Evolutionary conservation across 2,329 filamentous ascomycete species (phyloP).

Genomic region (Microdochium bolleyi): DNA sequence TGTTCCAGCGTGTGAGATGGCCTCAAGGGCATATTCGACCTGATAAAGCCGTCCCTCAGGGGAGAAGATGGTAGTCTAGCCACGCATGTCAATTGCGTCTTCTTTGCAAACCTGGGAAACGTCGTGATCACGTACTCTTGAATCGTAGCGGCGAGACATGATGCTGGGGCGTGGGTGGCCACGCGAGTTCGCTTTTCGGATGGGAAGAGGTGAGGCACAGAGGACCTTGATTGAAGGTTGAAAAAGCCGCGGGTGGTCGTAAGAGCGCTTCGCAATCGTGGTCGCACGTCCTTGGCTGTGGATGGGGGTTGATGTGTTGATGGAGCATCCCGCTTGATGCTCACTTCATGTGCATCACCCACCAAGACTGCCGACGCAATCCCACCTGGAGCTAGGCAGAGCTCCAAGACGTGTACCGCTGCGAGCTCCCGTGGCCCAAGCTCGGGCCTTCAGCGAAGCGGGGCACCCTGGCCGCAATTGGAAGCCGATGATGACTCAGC

Average conservation of each 20-base stretch:
- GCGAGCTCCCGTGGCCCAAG: not conserved
- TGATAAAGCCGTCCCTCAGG: constrained; percentile 97
- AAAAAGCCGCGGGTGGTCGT: not conserved
- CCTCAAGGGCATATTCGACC: constrained; percentile 98
- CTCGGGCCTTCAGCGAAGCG: not conserved
- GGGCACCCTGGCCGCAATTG: not conserved
- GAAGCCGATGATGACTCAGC: not conserved
- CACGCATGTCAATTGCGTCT: not conserved
- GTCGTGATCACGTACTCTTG: constrained; percentile 56
- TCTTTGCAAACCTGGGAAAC: not conserved
- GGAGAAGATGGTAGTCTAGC: constrained; percentile 97
- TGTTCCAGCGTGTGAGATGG: constrained; percentile 96
- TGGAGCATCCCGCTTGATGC: not conserved
- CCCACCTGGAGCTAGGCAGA: not conserved
- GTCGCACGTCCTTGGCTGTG: not conserved
- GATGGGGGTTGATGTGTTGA: not conserved
- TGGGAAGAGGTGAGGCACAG: not conserved
- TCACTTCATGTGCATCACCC: not conserved
- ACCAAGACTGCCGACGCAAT: not conserved
- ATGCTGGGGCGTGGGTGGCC: constrained; percentile 19
- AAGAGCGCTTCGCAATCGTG: not conserved
- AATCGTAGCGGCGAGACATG: constrained; percentile 98
- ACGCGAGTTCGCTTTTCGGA: not conserved
- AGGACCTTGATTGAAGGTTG: not conserved
- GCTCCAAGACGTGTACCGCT: not conserved